Evolutionary conservation across 306 rosid species (phyloP), one percentile per base, ranked within the genome.

Genomic region (Cicer judaicum): DNA sequence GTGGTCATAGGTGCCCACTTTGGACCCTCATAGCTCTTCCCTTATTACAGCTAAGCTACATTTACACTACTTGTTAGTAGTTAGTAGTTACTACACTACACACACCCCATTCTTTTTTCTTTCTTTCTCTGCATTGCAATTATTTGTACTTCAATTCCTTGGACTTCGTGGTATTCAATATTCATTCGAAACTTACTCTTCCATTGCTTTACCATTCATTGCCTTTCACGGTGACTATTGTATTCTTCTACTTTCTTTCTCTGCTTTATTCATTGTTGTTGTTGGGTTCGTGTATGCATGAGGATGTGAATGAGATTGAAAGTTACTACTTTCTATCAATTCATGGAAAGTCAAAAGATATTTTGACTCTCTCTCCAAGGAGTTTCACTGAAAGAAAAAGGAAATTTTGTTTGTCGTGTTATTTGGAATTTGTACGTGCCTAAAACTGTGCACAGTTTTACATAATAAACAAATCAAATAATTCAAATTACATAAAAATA

Each of bases 1-100:
- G 81, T 68, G 52, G 69, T 72, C 77, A 79, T 82, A 82, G 78
- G 75, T 82, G 81, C 61, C 82, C 74, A 76, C 78, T n/a, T 63
- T 72, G 70, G 79, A 81, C 81, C 73, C 75, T 65, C 41, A 10
- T 70, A 68, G 82, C 80, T 54, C 66, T 78, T 64, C 69, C 62
- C 68, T 42, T 50, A 40, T 78, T 59, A 50, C 74, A 70, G 47
- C 89, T 80, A 76, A 68, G 47, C 68, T 57, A 57, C 41, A 57
- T 57, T 57, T 54, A 5, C 11, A 18, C 18, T 54, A 16, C 34
- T 57, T 10, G 3, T 21, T 21, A 1, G 3, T 21, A 21, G 3
- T 21, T 21, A 21, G 3, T 21, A 24, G 5, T 11, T 47, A 47
- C 15, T 11, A 75, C 41, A 21, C 49, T 24, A 43, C 13, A 42